phyloP scores from a whole-genome alignment of 2,329 filamentous ascomycete genomes.

The Eurotiales sp. region DNA sequence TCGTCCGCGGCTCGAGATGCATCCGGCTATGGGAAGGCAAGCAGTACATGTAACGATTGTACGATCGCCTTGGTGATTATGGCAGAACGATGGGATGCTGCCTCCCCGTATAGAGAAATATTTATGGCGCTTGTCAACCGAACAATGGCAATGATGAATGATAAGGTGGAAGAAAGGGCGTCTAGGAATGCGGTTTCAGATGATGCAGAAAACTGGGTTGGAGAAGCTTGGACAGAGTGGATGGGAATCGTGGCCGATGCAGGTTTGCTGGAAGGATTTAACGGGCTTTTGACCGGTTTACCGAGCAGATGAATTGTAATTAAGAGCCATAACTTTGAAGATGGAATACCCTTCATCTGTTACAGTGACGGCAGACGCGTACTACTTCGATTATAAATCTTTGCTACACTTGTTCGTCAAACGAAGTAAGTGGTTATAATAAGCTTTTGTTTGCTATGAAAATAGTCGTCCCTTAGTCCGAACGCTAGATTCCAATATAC shows the following conservation, averaged over 20 bases:
- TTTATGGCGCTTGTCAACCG: conserved; percentile 25
- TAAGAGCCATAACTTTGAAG: too few species aligned
- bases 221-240: neutral
- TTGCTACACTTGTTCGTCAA: too few species aligned
- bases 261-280: neutral
- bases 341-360: too few species aligned
- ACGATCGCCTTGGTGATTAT: conserved; percentile 30
- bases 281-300: neutral
- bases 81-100: conserved; percentile 28
- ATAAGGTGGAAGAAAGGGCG: neutral
- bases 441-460: too few species aligned
- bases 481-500: too few species aligned
- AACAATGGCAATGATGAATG: conserved; percentile 9
- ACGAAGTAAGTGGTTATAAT: too few species aligned
- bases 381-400: too few species aligned
- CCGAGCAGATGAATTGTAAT: neutral
- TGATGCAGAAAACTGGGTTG: neutral
- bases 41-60: conserved; percentile 26
- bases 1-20: conserved; percentile 19
- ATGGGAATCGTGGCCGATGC: conserved; percentile 1
- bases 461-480: too few species aligned
- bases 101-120: conserved; percentile 31
- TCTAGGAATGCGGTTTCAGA: neutral
- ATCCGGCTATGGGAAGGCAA: conserved; percentile 18
- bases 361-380: too few species aligned